phyloP scores from a whole-genome alignment of 768 basidiomycete genomes.

The Boletus huronensis region DNA sequence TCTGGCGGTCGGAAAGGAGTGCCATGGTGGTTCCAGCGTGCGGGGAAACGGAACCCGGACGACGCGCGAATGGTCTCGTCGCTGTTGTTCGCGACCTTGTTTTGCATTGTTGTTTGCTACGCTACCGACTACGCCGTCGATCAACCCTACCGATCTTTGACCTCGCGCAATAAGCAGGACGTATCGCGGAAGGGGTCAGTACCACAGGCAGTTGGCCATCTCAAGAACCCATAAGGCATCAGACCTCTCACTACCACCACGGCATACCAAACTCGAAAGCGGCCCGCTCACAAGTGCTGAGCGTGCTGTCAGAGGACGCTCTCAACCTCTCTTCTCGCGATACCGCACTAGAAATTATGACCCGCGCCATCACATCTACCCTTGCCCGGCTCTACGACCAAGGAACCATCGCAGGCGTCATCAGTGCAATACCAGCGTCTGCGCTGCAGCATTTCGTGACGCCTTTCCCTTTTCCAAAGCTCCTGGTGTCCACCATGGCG shows the following conservation, averaged over 20 bases:
- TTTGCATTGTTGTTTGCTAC: constrained; percentile 30
- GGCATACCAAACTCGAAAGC: constrained; percentile 19
- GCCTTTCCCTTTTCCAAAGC: constrained; percentile 26
- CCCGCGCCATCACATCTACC: constrained; percentile 15
- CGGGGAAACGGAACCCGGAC: not conserved
- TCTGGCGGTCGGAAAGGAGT: constrained; percentile 44
- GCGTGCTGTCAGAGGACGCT: not conserved
- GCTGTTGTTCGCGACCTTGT: constrained; percentile 24
- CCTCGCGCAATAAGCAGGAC: constrained; percentile 18
- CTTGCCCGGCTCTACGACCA: constrained; percentile 12
- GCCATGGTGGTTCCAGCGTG: constrained; percentile 30
- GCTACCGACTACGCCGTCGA: no score
- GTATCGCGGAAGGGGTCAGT: constrained; percentile 30
- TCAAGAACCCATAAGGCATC: constrained; percentile 31
- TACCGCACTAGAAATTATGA: constrained; percentile 15
- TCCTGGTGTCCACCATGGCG: constrained; percentile 32
- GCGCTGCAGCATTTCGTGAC: constrained; percentile 20
- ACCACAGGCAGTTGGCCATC: constrained; percentile 28
- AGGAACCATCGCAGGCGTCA: constrained; percentile 18
- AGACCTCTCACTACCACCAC: constrained; percentile 10
- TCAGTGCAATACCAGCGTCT: constrained; percentile 23
- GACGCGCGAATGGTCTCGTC: constrained; percentile 15
- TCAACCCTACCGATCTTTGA: no score
- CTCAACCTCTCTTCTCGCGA: constrained; percentile 8
- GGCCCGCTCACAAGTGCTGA: constrained; percentile 25